phyloP scores from a whole-genome alignment of 352 stramenopile genomes.

The Globisporangium splendens region DNA sequence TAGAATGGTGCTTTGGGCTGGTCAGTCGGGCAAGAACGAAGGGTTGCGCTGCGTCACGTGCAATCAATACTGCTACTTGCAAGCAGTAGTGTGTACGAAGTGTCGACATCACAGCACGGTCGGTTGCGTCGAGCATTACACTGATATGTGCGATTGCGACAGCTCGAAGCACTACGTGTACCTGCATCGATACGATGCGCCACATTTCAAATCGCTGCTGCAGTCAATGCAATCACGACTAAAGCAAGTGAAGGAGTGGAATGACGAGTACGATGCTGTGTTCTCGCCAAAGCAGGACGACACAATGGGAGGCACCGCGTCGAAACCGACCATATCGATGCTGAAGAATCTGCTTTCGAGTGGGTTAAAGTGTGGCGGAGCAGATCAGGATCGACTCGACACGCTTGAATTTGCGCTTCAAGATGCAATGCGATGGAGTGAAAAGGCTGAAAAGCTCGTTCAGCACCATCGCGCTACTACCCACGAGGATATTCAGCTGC shows the following conservation, averaged over 20 bases:
- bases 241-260: constrained; percentile 37
- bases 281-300: constrained; percentile 12
- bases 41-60: constrained; percentile 69
- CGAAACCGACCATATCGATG: constrained; percentile 16
- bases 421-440: constrained; percentile 21
- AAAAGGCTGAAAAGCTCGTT: constrained; percentile 22
- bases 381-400: constrained; percentile 24
- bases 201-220: constrained; percentile 36
- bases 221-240: constrained; percentile 30
- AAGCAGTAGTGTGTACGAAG: constrained; percentile 75
- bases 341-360: constrained; percentile 30
- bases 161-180: constrained; percentile 50
- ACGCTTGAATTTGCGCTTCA: constrained; percentile 24
- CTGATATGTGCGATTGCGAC: constrained; percentile 76
- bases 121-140: constrained; percentile 73
- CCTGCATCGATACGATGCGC: constrained; percentile 47
- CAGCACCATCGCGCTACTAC: constrained; percentile 1
- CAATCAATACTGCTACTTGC: constrained; percentile 86
- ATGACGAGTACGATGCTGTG: constrained; percentile 22
- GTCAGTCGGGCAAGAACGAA: constrained; percentile 70
- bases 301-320: not conserved
- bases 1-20: constrained; percentile 80
- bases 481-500: constrained; percentile 7
- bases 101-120: constrained; percentile 60
- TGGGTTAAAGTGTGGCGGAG: constrained; percentile 24